phyloP scores from a whole-genome alignment of 495 filamentous ascomycete species.

The Parathielavia hyrcaniae region DNA sequence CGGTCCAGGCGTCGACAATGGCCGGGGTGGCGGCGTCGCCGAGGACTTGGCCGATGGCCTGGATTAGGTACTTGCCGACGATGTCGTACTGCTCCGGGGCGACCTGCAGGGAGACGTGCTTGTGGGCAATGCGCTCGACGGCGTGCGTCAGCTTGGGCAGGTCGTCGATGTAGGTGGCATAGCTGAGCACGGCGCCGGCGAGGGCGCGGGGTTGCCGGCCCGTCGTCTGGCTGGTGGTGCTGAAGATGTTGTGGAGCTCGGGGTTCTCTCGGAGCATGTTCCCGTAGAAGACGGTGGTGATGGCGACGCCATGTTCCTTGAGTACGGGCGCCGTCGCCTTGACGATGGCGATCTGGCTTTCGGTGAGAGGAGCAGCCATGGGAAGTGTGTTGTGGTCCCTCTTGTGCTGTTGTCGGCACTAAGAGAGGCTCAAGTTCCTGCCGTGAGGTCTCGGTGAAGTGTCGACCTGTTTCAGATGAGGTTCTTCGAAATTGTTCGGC shows the following conservation, averaged over 20 bases:
- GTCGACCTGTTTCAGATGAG: neutral
- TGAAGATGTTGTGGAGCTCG: constrained; percentile 60
- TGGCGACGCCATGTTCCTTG: constrained; percentile 56
- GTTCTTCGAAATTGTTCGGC: neutral
- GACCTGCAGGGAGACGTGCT: constrained; percentile 67
- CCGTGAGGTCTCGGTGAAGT: neutral
- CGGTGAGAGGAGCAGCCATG: constrained; percentile 34
- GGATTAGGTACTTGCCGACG: constrained; percentile 61
- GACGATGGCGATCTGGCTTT: constrained; percentile 46
- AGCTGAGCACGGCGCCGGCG: constrained; percentile 60
- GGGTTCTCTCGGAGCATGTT: constrained; percentile 59
- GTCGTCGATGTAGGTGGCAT: constrained; percentile 66
- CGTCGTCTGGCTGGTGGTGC: constrained; percentile 56
- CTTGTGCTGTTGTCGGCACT: neutral
- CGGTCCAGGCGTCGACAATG: constrained; percentile 60
- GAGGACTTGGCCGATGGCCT: constrained; percentile 60
- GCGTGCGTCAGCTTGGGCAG: constrained; percentile 53
- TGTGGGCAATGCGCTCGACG: constrained; percentile 68
- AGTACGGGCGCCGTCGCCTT: constrained; percentile 59
- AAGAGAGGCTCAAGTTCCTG: neutral
- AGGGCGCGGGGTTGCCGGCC: constrained; percentile 61
- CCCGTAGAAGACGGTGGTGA: constrained; percentile 63
- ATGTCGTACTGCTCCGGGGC: constrained; percentile 60
- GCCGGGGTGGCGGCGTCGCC: constrained; percentile 60
- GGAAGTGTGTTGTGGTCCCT: neutral